Percentiles rank a stretch among this genome's conserved stretches.
phyloP scores from a whole-genome alignment of 805 yeast species.

The Ogataea nonfermentans region DNA sequence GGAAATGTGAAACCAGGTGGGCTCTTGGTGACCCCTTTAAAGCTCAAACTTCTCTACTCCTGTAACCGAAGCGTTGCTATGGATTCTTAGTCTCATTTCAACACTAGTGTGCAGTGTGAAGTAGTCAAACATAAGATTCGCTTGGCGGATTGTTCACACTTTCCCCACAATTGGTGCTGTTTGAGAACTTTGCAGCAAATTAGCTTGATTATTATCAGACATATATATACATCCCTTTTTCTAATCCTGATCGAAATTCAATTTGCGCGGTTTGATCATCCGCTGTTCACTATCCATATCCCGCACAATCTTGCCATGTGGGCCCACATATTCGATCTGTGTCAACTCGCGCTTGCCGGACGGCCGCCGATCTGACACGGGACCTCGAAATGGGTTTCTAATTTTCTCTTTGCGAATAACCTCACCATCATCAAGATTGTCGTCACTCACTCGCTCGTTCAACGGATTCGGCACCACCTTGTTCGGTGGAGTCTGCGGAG shows the following conservation, averaged over 20 bases:
- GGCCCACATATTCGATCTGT: slow-evolving; percentile 27
- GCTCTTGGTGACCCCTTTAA: no score
- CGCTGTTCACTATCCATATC: slow-evolving; percentile 34
- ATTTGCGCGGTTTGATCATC: slow-evolving; percentile 38
- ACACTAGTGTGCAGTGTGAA: slow-evolving; percentile 9
- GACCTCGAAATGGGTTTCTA: slow-evolving; percentile 24
- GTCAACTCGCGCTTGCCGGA: neutral
- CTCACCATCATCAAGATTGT: slow-evolving; percentile 15
- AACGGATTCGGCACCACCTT: slow-evolving; percentile 14
- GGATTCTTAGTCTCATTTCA: neutral
- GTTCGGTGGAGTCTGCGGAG: slow-evolving; percentile 20
- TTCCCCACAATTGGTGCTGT: neutral
- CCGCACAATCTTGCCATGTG: slow-evolving; percentile 35
- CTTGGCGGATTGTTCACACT: neutral
- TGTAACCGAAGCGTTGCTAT: slow-evolving; percentile 1
- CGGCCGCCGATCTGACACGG: neutral
- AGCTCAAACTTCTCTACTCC: neutral
- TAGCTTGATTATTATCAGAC: slow-evolving; percentile 3
- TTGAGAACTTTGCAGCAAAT: neutral
- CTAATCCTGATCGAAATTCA: slow-evolving; percentile 32
- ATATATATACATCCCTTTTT: slow-evolving; percentile 7
- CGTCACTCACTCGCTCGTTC: slow-evolving; percentile 1
- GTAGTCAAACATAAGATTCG: neutral
- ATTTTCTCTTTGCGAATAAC: slow-evolving; percentile 23
- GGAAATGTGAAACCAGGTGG: no score